These are phyloP conservation scores for Cymbopogon citratus DNA, from an alignment of 176 grass and related monocot genomes.

Conservation along the genomic window DNA sequence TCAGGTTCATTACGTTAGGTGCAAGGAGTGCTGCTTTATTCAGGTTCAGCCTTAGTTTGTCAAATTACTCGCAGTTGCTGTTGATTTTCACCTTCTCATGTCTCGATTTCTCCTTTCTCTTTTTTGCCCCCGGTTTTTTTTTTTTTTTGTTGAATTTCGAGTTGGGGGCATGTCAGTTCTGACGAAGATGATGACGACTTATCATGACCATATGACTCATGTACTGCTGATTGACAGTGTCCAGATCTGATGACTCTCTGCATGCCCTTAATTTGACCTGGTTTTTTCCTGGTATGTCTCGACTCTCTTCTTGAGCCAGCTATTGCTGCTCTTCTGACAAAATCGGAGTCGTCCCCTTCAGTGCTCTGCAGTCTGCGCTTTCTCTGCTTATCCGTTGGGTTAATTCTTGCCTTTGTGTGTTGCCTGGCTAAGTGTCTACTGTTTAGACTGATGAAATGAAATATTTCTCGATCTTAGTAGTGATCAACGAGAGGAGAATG, in stretches of 20 bases:
- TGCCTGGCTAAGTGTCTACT: not conserved
- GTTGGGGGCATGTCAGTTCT: not conserved
- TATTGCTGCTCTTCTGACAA: not conserved
- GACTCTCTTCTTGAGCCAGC: not conserved
- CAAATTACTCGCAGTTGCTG: too few species aligned
- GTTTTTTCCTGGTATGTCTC: too few species aligned
- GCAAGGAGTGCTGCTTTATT: too few species aligned
- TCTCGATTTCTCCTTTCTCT: not conserved
- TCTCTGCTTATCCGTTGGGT: not conserved
- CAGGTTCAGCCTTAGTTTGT: too few species aligned
- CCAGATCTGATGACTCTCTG: not conserved
- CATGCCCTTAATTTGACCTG: too few species aligned
- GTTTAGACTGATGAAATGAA: not conserved
- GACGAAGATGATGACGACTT: not conserved
- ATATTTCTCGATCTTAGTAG: not conserved
- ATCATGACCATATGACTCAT: conserved; percentile 11
- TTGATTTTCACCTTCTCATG: too few species aligned
- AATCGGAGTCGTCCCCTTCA: too few species aligned
- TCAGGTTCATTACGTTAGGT: too few species aligned
- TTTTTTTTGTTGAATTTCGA: not conserved
- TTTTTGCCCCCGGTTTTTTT: too few species aligned
- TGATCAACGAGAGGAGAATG: not conserved
- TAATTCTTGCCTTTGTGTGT: not conserved
- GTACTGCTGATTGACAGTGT: not conserved
- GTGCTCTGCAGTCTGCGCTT: not conserved